phyloP scores from a whole-genome alignment of 345 rosid species.

The Lepidium aucheri region DNA sequence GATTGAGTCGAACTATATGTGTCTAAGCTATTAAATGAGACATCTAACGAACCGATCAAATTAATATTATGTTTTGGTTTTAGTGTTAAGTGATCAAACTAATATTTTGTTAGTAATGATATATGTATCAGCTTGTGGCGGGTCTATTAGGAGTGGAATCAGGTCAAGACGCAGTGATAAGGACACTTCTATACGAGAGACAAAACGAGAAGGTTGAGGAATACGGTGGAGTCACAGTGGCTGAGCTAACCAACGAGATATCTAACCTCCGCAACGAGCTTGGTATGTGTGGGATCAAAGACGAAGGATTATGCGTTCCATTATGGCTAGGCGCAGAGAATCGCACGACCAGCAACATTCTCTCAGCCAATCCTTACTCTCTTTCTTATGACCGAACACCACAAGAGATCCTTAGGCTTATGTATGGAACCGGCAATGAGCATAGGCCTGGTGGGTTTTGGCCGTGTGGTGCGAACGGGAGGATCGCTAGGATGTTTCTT shows the following conservation, averaged over 20 bases:
- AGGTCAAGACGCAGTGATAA: slow-evolving; percentile 62
- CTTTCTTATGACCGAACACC: slow-evolving; percentile 38
- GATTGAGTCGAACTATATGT: no score
- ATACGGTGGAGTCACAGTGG: slow-evolving; percentile 37
- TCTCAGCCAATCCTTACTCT: slow-evolving; percentile 26
- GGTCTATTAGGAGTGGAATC: slow-evolving; percentile 54
- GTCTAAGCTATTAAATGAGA: no score
- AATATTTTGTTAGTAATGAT: neutral
- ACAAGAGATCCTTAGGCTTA: slow-evolving; percentile 34
- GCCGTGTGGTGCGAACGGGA: slow-evolving; percentile 42
- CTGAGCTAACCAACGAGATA: slow-evolving; percentile 34
- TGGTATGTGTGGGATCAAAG: slow-evolving; percentile 40
- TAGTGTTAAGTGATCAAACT: no score
- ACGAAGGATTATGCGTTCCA: slow-evolving; percentile 43
- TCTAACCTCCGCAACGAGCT: slow-evolving; percentile 40
- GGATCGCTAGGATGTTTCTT: slow-evolving; percentile 27
- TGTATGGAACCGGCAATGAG: slow-evolving; percentile 41
- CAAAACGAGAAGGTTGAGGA: slow-evolving; percentile 33
- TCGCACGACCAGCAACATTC: slow-evolving; percentile 24
- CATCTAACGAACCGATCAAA: no score
- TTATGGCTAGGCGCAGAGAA: slow-evolving; percentile 35
- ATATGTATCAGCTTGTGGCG: slow-evolving; percentile 39
- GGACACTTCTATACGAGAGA: slow-evolving; percentile 42
- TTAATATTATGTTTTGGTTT: no score
- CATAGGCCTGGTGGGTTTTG: slow-evolving; percentile 41